phyloP scores from a whole-genome alignment of 116 monocot genomes.

The Iris pallida region DNA sequence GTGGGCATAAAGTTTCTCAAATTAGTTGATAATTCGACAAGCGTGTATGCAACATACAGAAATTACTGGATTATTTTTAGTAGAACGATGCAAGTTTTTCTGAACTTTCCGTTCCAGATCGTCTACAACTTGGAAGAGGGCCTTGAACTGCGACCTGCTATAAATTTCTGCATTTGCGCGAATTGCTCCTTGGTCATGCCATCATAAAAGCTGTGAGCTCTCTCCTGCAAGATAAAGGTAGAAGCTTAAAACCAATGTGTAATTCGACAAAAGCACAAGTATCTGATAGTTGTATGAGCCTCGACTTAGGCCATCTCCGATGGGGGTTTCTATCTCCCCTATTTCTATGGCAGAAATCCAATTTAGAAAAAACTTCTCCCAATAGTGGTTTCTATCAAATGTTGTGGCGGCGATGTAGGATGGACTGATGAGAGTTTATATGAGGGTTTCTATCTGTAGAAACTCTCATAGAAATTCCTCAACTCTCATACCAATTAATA shows the following conservation, averaged over 20 bases:
- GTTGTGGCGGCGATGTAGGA: no score
- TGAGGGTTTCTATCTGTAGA: no score
- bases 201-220: slow-evolving; percentile 68
- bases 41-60: background rate
- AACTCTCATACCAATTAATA: no score
- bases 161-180: slow-evolving; percentile 71
- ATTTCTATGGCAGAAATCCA: no score
- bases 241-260: background rate
- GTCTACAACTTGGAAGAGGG: slow-evolving; percentile 65
- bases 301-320: no score
- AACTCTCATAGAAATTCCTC: no score
- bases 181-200: slow-evolving; percentile 92
- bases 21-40: no score
- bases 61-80: background rate
- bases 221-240: slow-evolving; percentile 44
- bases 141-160: slow-evolving; percentile 51
- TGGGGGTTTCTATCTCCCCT: no score
- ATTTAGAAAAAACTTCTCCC: no score
- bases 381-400: no score
- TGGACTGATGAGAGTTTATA: no score
- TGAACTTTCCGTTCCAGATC: background rate
- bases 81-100: background rate
- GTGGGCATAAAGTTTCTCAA: no score
- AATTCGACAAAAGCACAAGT: background rate
- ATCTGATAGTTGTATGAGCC: background rate